A percentile compares a stretch with the other conserved stretches of the same genome.
Conservation (phyloP, 306 rosid genomes). For the Cicer pinnatifidum region DNA sequence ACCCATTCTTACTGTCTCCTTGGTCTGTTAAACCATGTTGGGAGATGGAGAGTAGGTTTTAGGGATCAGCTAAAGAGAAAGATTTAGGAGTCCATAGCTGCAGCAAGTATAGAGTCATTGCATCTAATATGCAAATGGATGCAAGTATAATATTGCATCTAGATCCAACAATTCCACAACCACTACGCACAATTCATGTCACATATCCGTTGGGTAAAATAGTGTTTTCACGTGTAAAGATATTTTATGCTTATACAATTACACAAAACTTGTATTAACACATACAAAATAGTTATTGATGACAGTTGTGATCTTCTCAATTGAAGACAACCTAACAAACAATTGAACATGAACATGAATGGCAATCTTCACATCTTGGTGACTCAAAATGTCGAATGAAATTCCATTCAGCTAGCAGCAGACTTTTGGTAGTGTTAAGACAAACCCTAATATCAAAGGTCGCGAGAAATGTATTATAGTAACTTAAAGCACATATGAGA, state of each 20-base stretch:
- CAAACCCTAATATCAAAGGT: conserved; percentile 6
- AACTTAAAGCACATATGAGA: background rate
- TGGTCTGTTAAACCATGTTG: too few species aligned
- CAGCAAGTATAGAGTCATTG: too few species aligned
- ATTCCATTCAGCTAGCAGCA: background rate
- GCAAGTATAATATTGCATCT: too few species aligned
- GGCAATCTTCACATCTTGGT: background rate
- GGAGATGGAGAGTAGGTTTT: too few species aligned
- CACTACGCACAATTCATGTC: too few species aligned
- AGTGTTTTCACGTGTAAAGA: background rate
- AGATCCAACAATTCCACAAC: too few species aligned
- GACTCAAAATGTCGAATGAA: background rate
- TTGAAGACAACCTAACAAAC: background rate
- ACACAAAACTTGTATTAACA: background rate
- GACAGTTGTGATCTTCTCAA: background rate
- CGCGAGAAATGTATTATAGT: background rate
- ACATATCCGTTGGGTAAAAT: too few species aligned
- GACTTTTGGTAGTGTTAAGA: background rate
- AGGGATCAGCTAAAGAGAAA: too few species aligned
- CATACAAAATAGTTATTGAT: background rate
- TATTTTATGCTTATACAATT: background rate
- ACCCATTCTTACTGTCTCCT: too few species aligned
- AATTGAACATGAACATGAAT: background rate
- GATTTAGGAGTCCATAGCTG: too few species aligned
- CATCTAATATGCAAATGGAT: too few species aligned